Evolutionary conservation across 75 land plant species (phyloP), one percentile per base, ranked within the genome.

Genomic region (Picea sitchensis): DNA sequence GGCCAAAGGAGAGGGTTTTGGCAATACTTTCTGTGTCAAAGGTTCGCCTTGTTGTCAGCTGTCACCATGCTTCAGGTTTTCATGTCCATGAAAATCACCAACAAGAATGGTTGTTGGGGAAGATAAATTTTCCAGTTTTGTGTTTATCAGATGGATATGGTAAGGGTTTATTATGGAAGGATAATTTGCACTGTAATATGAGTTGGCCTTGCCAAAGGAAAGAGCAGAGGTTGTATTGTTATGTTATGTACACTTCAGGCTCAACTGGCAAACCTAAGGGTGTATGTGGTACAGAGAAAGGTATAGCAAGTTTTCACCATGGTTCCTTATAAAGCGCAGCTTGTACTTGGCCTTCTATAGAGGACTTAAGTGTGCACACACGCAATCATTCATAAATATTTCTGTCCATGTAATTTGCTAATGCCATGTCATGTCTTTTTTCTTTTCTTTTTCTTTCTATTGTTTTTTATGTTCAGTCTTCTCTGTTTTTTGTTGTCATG

Each of bases 241-340:
- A 94, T 79, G 30, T 94, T 64, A 82, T 94, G 86, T 89, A 87
- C 73, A 94, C 96, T 30, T 94, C 96, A 31, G 96, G 96, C 2
- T 94, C 96, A 23, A 84, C 91, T 65, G 96, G 96, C 58, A 83
- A 84, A 74, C 95, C 96, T 64, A 94, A 92, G 78, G 94, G 95
- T 77, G 92, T 94, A 14, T 92, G 91, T 87, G 96, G 96, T 60
- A 92, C 92, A 36, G 96, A 94, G 80, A 36, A 80, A 85, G 96
- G 95, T 91, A 83, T 74, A 59, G 57, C 3, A 14, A 11, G 47
- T 79, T 1, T 38, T 71, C 51, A 44, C 44, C 47, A 11, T 13
- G n/a, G 65, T 11, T 32, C 54, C 5, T 18, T 21, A 71, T 67
- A 67, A 32, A 17, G 18, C 15, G 44, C 44, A 15, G 1, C 7